phyloP scores from a whole-genome alignment of 345 rosid species.

The Citrus sinensis region DVS_A1.0 CM039163.1:531001-531500 shows the following conservation, averaged over 20 bases:
- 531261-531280: neutral
- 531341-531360: neutral
- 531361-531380: neutral
- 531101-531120: neutral
- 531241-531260: no score
- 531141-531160: neutral
- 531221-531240: neutral
- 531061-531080: accelerated
- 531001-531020: neutral
- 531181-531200: neutral
- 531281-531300: neutral
- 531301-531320: neutral
- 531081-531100: neutral
- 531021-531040: no score
- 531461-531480: no score
- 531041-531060: no score
- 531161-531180: neutral
- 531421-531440: neutral
- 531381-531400: neutral
- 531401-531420: neutral
- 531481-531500: no score
- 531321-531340: accelerated
- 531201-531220: neutral
- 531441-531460: neutral
- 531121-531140: neutral